phyloP scores from a whole-genome alignment of 495 filamentous ascomycete genomes.

The Aspergillus sclerotiicarbonarius region DNA sequence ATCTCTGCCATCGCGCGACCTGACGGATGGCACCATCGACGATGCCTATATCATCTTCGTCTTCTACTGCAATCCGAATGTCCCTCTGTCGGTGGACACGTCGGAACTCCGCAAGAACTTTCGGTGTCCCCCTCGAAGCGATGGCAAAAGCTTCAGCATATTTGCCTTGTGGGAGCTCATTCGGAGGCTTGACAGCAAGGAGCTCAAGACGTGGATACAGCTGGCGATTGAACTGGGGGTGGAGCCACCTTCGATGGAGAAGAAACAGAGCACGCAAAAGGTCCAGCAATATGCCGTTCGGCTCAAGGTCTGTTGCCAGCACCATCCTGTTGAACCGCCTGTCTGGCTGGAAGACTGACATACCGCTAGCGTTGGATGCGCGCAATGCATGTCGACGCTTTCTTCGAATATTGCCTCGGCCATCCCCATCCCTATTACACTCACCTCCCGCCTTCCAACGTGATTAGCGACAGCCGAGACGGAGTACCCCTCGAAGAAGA shows the following conservation, averaged over 20 bases:
- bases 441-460: conserved; percentile 65
- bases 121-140: conserved; percentile 81
- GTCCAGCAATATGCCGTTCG: conserved; percentile 96
- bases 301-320: conserved; percentile 68
- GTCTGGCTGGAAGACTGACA: conserved; percentile 12
- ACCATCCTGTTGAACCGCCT: background rate
- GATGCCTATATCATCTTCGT: conserved; percentile 88
- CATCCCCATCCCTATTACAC: conserved; percentile 82
- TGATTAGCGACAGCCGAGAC: conserved; percentile 69
- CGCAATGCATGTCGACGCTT: conserved; percentile 95
- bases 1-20: conserved; percentile 63
- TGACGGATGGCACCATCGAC: conserved; percentile 74
- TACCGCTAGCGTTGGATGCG: conserved; percentile 84
- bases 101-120: conserved; percentile 76
- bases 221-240: conserved; percentile 87
- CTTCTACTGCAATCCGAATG: conserved; percentile 83
- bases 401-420: conserved; percentile 85
- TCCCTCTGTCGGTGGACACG: conserved; percentile 69
- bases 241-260: conserved; percentile 77
- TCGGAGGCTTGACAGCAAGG: conserved; percentile 74
- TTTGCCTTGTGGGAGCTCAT: conserved; percentile 82
- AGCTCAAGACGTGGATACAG: conserved; percentile 96
- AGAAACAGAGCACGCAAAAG: conserved; percentile 93
- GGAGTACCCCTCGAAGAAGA: conserved; percentile 91
- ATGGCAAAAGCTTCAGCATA: conserved; percentile 87